These are phyloP conservation scores for Aspergillus chevalieri DNA, from an alignment of 2,329 filamentous ascomycete genomes.

Conservation along the genomic window DNA sequence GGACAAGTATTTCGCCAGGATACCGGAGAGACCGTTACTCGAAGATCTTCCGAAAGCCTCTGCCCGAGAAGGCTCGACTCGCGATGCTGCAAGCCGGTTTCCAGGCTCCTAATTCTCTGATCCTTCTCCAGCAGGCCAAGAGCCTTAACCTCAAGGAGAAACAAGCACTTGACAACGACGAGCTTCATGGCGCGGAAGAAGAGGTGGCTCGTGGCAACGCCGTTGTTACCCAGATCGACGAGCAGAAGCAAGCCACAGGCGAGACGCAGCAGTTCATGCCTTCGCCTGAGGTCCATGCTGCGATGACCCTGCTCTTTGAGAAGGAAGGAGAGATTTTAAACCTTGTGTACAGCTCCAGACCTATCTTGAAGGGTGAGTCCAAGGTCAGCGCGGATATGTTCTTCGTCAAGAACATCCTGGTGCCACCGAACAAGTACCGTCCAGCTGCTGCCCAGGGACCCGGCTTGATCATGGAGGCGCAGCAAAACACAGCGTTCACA, in stretches of 20 bases:
- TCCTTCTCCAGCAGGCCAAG: slow-evolving; percentile 49
- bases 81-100: slow-evolving; percentile 68
- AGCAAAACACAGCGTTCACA: slow-evolving; percentile 84
- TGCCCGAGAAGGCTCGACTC: slow-evolving; percentile 67
- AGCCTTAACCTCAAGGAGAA: slow-evolving; percentile 30
- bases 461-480: slow-evolving; percentile 75
- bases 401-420: slow-evolving; percentile 78
- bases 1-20: slow-evolving; percentile 62
- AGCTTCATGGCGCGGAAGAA: slow-evolving; percentile 53
- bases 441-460: slow-evolving; percentile 78
- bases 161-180: slow-evolving; percentile 23
- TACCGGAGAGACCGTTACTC: slow-evolving; percentile 87
- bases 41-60: slow-evolving; percentile 84
- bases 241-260: slow-evolving; percentile 30
- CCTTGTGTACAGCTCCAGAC: slow-evolving; percentile 76
- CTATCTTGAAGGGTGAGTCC: slow-evolving; percentile 51
- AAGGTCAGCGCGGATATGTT: slow-evolving; percentile 81
- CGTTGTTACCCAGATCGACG: slow-evolving; percentile 29
- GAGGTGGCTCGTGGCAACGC: slow-evolving; percentile 51
- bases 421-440: slow-evolving; percentile 87
- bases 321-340: slow-evolving; percentile 78
- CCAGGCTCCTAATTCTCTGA: slow-evolving; percentile 63
- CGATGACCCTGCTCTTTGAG: slow-evolving; percentile 72
- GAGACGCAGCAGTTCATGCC: slow-evolving; percentile 68
- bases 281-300: slow-evolving; percentile 74